phyloP scores from a whole-genome alignment of 2,329 filamentous ascomycete species.

The Diplodia mutila region DNA sequence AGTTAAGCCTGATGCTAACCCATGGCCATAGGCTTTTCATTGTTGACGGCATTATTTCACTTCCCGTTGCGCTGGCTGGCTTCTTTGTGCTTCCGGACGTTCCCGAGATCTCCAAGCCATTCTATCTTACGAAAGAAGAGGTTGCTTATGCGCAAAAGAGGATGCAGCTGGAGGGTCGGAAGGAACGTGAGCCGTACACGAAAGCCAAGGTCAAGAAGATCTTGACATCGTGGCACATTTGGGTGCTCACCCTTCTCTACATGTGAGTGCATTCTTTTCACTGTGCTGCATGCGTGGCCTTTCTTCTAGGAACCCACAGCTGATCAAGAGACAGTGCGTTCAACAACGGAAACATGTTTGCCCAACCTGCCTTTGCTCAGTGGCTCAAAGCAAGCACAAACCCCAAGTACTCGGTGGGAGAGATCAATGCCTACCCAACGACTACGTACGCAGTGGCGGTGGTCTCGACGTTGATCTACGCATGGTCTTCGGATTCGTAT shows the following conservation, averaged over 20 bases:
- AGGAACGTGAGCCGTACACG: constrained; percentile 51
- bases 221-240: constrained; percentile 68
- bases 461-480: constrained; percentile 64
- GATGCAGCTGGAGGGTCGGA: constrained; percentile 56
- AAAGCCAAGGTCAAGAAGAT: constrained; percentile 62
- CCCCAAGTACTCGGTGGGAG: constrained; percentile 51
- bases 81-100: constrained; percentile 56
- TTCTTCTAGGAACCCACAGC: background rate
- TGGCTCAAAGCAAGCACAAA: constrained; percentile 43
- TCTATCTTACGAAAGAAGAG: constrained; percentile 53
- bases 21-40: constrained; percentile 48
- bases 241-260: constrained; percentile 61
- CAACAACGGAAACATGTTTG: constrained; percentile 59
- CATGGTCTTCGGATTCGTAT: constrained; percentile 67
- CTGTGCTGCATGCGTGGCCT: background rate
- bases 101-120: constrained; percentile 55
- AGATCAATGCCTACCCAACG: constrained; percentile 62
- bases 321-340: constrained; percentile 49
- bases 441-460: constrained; percentile 58
- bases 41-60: constrained; percentile 58
- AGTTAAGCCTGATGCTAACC: background rate
- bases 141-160: constrained; percentile 52
- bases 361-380: constrained; percentile 61
- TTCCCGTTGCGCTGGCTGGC: constrained; percentile 56
- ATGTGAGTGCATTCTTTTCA: constrained; percentile 43